A percentile compares a stretch with the other conserved stretches of the same genome.
phyloP scores from a whole-genome alignment of 2,329 filamentous ascomycete species.

The Exophiala sp. region DNA sequence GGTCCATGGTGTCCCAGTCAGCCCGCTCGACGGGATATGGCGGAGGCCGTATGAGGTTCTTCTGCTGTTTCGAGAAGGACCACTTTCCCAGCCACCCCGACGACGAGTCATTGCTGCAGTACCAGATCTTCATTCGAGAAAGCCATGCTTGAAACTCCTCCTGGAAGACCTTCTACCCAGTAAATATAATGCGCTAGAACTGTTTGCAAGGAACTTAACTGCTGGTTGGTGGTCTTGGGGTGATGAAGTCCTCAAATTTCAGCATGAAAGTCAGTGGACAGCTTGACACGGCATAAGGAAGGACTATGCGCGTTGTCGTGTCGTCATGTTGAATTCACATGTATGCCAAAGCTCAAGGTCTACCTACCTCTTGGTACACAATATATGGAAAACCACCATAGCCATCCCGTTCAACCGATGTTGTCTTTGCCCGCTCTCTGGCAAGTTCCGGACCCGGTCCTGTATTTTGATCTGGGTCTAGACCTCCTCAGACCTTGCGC shows the following conservation, averaged over 20 bases:
- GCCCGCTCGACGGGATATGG: constrained; percentile 51
- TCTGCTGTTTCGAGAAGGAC: constrained; percentile 45
- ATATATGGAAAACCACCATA: no score
- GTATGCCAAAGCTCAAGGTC: not conserved
- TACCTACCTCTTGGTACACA: no score
- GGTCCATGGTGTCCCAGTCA: constrained; percentile 50
- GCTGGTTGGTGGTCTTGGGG: constrained; percentile 62
- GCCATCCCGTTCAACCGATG: no score
- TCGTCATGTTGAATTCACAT: no score
- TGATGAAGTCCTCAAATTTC: constrained; percentile 61
- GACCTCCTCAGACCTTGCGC: no score
- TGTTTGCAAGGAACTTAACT: constrained; percentile 59
- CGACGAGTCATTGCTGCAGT: constrained; percentile 56
- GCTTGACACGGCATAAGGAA: no score
- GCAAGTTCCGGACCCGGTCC: no score
- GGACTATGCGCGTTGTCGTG: no score
- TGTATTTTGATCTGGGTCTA: no score
- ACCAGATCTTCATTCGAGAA: constrained; percentile 63
- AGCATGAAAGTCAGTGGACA: constrained; percentile 32
- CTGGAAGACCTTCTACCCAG: constrained; percentile 44
- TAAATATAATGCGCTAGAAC: constrained; percentile 53
- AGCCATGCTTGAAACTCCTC: constrained; percentile 57
- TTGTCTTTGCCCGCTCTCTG: no score
- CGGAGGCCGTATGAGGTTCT: constrained; percentile 61
- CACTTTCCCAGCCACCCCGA: constrained; percentile 31